Evolutionary conservation across 2,329 filamentous ascomycete genomes (phyloP), one percentile per base, ranked within the genome.

Genomic region (Alternaria infectoria): DNA sequence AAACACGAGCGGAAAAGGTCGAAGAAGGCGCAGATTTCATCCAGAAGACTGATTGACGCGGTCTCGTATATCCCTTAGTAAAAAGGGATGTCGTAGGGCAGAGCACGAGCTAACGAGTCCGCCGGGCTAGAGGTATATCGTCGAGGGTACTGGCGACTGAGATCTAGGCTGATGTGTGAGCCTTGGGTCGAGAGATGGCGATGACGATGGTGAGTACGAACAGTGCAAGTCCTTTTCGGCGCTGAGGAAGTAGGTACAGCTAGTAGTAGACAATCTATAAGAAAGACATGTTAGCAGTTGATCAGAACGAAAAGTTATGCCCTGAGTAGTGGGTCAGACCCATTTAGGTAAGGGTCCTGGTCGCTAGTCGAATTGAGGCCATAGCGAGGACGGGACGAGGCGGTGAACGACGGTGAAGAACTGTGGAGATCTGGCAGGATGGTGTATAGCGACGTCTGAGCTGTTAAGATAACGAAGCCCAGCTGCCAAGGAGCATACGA

Each of bases 101-200:
- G 82, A 85, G 79, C 82, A 83, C 83, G 83, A 85, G 79, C 81
- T 84, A 85, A 85, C 83, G 83, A 81, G 82, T 85, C 83, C 83
- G 77, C 83, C 76, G 73, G 68, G 63, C 71, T 74, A 71, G 74
- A 67, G 74, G 76, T 76, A 69, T 71, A 74, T 77, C 74, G 77
- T 79, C 77, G 77, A 79, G 77, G 79, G 72, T 70, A 69, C 71
- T 76, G 77, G 77, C 75, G 77, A 79, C 76, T 72, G 71, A 74
- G 69, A 67, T 67, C 75, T 78, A 71, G 61, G 65, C 57, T 75
- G 75, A 40, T 40, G 73, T 72, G 69, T 69, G 61, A 74, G 72
- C 70, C 62, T 68, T 17, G 21, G 23, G 51, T 43, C 8, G 28
- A 47, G 45, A n/a, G 19, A 44, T 23, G 51, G 30, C 19, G 49